phyloP scores from a whole-genome alignment of 768 basidiomycete species.

The Suillus clintonianus region DNA sequence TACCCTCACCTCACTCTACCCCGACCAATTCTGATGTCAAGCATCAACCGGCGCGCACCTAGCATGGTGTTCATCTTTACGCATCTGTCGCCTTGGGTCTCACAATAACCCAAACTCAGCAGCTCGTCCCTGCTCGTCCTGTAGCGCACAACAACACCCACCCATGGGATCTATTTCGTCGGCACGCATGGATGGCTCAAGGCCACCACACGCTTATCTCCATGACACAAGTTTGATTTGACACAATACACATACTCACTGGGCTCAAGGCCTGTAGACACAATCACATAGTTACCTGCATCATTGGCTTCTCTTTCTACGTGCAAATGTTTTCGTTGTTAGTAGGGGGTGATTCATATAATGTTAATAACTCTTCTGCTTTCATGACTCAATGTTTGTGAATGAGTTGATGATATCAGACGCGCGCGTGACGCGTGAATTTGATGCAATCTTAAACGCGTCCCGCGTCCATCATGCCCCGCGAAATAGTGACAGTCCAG shows the following conservation, averaged over 20 bases:
- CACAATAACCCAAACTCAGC: background rate
- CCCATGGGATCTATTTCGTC: conserved; percentile 16
- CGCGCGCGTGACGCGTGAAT: conserved; percentile 10
- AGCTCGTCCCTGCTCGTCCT: conserved; percentile 4
- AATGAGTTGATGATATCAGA: background rate
- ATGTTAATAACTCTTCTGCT: conserved; percentile 20
- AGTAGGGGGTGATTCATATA: conserved; percentile 18
- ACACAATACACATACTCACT: conserved; percentile 28
- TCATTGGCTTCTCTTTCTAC: conserved; percentile 18
- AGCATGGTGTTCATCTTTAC: conserved; percentile 4
- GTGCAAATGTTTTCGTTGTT: conserved; percentile 11
- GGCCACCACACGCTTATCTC: conserved; percentile 19
- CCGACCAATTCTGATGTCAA: conserved; percentile 22
- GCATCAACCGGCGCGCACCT: conserved; percentile 20
- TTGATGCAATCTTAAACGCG: conserved; percentile 18
- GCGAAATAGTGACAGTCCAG: conserved; percentile 82
- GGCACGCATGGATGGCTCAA: conserved; percentile 27
- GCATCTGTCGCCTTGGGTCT: conserved; percentile 7
- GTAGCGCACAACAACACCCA: conserved; percentile 8
- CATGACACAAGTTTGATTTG: conserved; percentile 6
- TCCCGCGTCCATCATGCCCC: conserved; percentile 56
- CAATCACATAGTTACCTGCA: conserved; percentile 18
- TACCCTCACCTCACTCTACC: conserved; percentile 14
- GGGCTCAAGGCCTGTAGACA: conserved; percentile 38
- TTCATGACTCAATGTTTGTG: background rate